These are phyloP conservation scores for Colletotrichum viniferum DNA, from an alignment of 2,329 filamentous ascomycete genomes.

Conservation along the genomic window DNA sequence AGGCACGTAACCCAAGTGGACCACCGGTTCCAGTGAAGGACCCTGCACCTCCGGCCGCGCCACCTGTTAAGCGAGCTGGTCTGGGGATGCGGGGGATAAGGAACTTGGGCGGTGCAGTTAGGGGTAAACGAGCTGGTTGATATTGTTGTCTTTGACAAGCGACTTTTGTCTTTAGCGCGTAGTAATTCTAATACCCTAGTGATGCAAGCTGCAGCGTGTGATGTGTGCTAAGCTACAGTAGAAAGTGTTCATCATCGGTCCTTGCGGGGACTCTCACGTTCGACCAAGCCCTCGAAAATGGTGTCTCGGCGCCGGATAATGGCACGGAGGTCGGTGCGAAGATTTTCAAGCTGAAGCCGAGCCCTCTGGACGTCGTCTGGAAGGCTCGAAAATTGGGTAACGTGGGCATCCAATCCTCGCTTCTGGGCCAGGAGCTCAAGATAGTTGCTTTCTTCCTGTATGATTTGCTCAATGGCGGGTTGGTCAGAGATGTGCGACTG, in stretches of 20 bases:
- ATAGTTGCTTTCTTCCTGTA: constrained; percentile 62
- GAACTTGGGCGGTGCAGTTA: constrained; percentile 73
- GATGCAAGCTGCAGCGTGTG: neutral
- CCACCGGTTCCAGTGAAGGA: constrained; percentile 57
- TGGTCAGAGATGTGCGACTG: constrained; percentile 37
- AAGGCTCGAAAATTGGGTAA: constrained; percentile 72
- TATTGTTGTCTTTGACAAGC: constrained; percentile 28
- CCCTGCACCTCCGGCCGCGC: constrained; percentile 37
- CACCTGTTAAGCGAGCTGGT: constrained; percentile 62
- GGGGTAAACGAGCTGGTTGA: constrained; percentile 54
- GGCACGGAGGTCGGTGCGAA: constrained; percentile 67
- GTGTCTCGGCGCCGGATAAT: constrained; percentile 70
- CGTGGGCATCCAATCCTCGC: constrained; percentile 63
- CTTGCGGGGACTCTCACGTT: constrained; percentile 61
- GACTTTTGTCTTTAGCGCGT: constrained; percentile 1
- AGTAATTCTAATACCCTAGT: constrained; percentile 2
- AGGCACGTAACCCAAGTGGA: constrained; percentile 35
- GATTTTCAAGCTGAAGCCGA: constrained; percentile 69
- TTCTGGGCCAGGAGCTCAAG: constrained; percentile 61
- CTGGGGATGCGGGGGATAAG: constrained; percentile 70
- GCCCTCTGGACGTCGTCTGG: constrained; percentile 74
- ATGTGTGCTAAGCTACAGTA: neutral
- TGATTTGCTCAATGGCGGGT: constrained; percentile 62
- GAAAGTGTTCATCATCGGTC: constrained; percentile 29
- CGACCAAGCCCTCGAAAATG: constrained; percentile 76